Conservation (phyloP, 225 moss, liverwort and hornwort genomes). For the Sphagnum contortum region DNA sequence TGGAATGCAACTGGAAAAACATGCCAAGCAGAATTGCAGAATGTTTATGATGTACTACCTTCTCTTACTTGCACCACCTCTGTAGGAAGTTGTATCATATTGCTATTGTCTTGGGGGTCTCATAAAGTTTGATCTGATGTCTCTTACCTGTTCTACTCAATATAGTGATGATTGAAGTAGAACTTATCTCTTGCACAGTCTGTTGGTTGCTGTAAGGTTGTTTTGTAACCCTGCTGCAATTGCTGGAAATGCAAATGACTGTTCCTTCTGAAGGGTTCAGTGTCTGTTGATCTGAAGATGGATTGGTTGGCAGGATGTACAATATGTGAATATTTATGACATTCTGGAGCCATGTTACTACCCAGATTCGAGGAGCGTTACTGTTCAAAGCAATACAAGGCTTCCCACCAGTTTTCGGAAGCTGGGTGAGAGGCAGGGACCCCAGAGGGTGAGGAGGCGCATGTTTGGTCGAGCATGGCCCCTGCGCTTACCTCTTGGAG, state of each 20-base stretch:
- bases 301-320: slow-evolving; percentile 43
- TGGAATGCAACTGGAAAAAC: slow-evolving; percentile 53
- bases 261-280: too few relatives aligned
- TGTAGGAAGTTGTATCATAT: too few relatives aligned
- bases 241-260: too few relatives aligned
- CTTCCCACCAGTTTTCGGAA: slow-evolving; percentile 71
- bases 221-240: too few relatives aligned
- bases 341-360: slow-evolving; percentile 92
- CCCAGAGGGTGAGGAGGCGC: slow-evolving; percentile 58
- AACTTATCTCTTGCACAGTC: too few relatives aligned
- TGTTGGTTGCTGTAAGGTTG: too few relatives aligned
- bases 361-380: slow-evolving; percentile 15
- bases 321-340: slow-evolving; percentile 64
- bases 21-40: slow-evolving; percentile 25
- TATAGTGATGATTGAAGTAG: too few relatives aligned
- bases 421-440: slow-evolving; percentile 54
- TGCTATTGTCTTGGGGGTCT: too few relatives aligned
- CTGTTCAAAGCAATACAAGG: slow-evolving; percentile 27
- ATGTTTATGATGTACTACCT: slow-evolving; percentile 31
- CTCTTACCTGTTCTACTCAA: too few relatives aligned
- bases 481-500: slow-evolving; percentile 26
- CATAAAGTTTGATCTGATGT: too few relatives aligned
- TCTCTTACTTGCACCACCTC: too few relatives aligned
- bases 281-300: background rate
- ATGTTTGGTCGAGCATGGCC: slow-evolving; percentile 93